Conservation (phyloP, 1,284 basidiomycete species). For the Tetrapyrgos nigripes region DNA sequence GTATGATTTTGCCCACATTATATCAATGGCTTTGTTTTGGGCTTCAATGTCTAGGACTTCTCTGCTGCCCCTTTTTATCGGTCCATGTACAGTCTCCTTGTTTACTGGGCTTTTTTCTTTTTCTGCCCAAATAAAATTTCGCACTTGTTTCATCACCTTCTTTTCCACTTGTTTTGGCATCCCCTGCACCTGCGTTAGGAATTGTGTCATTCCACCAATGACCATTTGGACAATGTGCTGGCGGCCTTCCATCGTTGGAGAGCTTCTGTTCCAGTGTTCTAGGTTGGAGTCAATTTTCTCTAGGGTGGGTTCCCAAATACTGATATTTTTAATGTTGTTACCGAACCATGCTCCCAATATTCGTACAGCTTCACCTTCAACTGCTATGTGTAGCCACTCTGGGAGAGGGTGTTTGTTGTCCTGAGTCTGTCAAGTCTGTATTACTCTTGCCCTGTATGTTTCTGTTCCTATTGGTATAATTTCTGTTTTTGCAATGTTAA, state of each 20-base stretch:
- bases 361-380: slow-evolving; percentile 28
- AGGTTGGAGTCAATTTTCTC: slow-evolving; percentile 18
- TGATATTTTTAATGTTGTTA: background rate
- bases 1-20: too few relatives aligned
- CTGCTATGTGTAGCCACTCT: too few relatives aligned
- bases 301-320: slow-evolving; percentile 30
- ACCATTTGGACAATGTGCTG: too few relatives aligned
- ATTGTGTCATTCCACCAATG: too few relatives aligned
- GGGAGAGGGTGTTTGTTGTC: slow-evolving; percentile 11
- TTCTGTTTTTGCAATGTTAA: slow-evolving; percentile 41
- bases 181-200: slow-evolving; percentile 19
- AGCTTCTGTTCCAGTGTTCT: slow-evolving; percentile 8
- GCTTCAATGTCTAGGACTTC: slow-evolving; percentile 14
- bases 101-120: too few relatives aligned
- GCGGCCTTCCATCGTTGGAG: slow-evolving; percentile 20
- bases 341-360: slow-evolving; percentile 21
- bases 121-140: too few relatives aligned
- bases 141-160: slow-evolving; percentile 3
- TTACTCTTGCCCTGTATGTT: slow-evolving; percentile 21
- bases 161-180: slow-evolving; percentile 19
- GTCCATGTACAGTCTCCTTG: background rate
- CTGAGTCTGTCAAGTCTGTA: slow-evolving; percentile 14
- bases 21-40: slow-evolving; percentile 12
- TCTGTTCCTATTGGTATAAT: slow-evolving; percentile 33
- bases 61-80: slow-evolving; percentile 13